A percentile compares a stretch with the other conserved stretches of the same genome.
phyloP scores from a whole-genome alignment of 768 basidiomycete genomes.

The Hygrocybe punicea region DNA sequence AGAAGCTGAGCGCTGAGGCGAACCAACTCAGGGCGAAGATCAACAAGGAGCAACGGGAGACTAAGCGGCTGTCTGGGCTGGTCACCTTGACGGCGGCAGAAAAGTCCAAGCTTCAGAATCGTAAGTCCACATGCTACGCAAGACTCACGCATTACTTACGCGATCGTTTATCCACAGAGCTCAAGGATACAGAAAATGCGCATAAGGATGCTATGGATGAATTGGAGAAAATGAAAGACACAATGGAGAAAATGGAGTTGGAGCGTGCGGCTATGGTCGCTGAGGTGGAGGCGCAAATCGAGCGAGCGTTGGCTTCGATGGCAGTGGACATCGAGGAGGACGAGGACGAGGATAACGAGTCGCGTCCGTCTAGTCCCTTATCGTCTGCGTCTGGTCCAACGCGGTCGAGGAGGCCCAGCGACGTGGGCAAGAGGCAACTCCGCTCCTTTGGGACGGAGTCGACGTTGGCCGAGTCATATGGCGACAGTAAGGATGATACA shows the following conservation, averaged over 20 bases:
- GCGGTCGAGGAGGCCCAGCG: constrained; percentile 59
- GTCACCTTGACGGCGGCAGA: constrained; percentile 75
- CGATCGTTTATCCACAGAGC: constrained; percentile 45
- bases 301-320: constrained; percentile 81
- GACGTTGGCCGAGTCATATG: constrained; percentile 69
- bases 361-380: constrained; percentile 63
- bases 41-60: constrained; percentile 87
- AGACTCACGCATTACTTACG: background rate
- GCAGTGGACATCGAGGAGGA: constrained; percentile 68
- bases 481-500: constrained; percentile 39
- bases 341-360: constrained; percentile 64
- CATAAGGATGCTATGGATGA: constrained; percentile 80
- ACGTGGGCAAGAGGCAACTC: constrained; percentile 53
- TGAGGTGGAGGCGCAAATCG: constrained; percentile 91
- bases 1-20: constrained; percentile 84
- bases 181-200: constrained; percentile 76
- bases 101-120: constrained; percentile 71
- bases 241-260: constrained; percentile 84
- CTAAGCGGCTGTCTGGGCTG: constrained; percentile 76
- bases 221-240: constrained; percentile 75
- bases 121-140: constrained; percentile 44
- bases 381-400: constrained; percentile 53
- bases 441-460: constrained; percentile 78
- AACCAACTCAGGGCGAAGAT: constrained; percentile 82
- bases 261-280: constrained; percentile 87